phyloP scores from a whole-genome alignment of 371 early-diverging fungal genomes.

The Mortierella sp. region DNA sequence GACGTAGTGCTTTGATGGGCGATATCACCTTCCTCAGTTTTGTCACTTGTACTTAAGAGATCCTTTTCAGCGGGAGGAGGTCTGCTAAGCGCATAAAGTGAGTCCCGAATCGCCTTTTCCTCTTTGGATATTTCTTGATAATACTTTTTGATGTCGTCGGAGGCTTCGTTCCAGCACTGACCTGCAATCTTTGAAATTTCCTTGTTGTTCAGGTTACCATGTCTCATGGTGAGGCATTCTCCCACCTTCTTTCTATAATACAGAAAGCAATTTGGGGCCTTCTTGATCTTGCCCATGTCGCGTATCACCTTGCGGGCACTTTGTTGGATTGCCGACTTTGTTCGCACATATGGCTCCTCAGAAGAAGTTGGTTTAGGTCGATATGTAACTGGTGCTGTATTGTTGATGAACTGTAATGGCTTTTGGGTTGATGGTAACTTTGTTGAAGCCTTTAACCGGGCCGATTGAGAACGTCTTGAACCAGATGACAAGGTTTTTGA shows the following conservation, averaged over 20 bases:
- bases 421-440: background rate
- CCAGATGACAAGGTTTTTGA: no score
- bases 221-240: conserved; percentile 15
- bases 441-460: background rate
- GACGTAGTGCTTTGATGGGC: no score
- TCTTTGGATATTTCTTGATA: conserved; percentile 22
- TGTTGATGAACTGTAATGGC: conserved; percentile 37
- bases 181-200: conserved; percentile 44
- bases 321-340: conserved; percentile 30
- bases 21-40: no score
- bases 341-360: conserved; percentile 17
- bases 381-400: conserved; percentile 11
- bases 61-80: no score
- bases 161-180: conserved; percentile 19
- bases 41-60: no score
- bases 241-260: conserved; percentile 25
- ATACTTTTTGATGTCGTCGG: conserved; percentile 19
- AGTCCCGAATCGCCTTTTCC: conserved; percentile 8
- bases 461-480: background rate
- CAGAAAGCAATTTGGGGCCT: conserved; percentile 37
- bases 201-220: conserved; percentile 35
- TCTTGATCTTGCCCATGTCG: conserved; percentile 34
- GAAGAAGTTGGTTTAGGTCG: conserved; percentile 18
- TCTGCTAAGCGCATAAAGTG: no score
- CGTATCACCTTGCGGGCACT: conserved; percentile 18